Conservation (phyloP, 495 filamentous ascomycete genomes). For the Lichenothelia convexa region DNA sequence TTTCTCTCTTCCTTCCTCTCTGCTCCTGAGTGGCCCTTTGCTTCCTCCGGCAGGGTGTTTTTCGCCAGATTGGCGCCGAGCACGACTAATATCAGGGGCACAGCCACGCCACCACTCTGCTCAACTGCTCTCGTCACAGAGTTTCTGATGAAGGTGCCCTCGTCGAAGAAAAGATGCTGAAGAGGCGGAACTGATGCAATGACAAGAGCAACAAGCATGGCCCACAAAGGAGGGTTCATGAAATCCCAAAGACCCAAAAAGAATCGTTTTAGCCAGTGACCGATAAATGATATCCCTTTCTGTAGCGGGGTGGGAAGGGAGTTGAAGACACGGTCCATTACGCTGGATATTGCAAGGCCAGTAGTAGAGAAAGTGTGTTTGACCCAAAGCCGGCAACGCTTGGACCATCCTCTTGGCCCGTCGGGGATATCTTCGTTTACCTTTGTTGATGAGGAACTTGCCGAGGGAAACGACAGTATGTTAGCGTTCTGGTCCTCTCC, state of each 20-base stretch:
- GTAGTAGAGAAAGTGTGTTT: conserved; percentile 1
- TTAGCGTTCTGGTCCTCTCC: conserved; percentile 1
- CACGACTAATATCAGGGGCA: conserved; percentile 91
- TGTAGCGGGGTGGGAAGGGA: conserved; percentile 42
- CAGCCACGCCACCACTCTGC: conserved; percentile 77
- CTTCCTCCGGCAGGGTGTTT: conserved; percentile 34
- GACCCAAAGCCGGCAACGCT: neutral
- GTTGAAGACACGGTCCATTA: conserved; percentile 16
- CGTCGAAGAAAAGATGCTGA: conserved; percentile 70
- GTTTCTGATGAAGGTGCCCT: conserved; percentile 81
- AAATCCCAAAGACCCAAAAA: conserved; percentile 60
- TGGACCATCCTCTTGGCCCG: conserved; percentile 11
- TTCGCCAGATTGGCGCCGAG: conserved; percentile 76
- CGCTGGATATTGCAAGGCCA: conserved; percentile 3
- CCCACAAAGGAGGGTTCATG: conserved; percentile 98
- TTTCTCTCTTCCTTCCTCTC: conserved; percentile 48
- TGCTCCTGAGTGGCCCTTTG: conserved; percentile 23
- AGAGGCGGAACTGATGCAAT: conserved; percentile 78
- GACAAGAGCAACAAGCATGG: conserved; percentile 76
- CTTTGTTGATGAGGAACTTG: conserved; percentile 1
- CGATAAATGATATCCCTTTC: conserved; percentile 27
- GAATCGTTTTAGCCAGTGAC: conserved; percentile 31
- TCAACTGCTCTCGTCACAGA: conserved; percentile 75
- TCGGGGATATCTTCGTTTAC: conserved; percentile 6
- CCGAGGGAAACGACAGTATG: conserved; percentile 10